Conservation (phyloP, 129 eudicot species). For the Flaveria ramosissima region DNA sequence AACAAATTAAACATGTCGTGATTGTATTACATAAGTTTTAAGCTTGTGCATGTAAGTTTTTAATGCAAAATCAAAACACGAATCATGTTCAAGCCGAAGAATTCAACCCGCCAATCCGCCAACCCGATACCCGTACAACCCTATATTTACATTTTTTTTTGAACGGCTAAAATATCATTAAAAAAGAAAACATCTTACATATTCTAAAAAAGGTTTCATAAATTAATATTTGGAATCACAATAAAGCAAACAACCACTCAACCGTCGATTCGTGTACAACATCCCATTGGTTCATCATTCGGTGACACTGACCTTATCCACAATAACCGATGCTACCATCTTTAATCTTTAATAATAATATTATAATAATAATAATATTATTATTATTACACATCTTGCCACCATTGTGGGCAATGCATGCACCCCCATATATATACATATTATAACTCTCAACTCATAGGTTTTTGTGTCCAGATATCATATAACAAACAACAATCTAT, state of each 20-base stretch:
- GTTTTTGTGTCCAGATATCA: constrained; percentile 29
- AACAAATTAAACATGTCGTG: too few species aligned
- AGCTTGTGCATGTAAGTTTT: too few species aligned
- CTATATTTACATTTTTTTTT: too few species aligned
- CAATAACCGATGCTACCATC: constrained; percentile 25
- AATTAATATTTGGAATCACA: not conserved
- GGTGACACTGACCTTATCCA: constrained; percentile 44
- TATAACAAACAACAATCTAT: constrained; percentile 13
- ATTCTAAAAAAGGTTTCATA: too few species aligned
- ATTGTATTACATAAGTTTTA: too few species aligned
- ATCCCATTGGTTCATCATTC: constrained; percentile 36
- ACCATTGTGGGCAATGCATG: constrained; percentile 36
- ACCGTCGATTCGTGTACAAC: constrained; percentile 29
- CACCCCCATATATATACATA: constrained; percentile 20
- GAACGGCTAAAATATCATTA: too few species aligned
- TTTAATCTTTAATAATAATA: not conserved
- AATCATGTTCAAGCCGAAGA: too few species aligned
- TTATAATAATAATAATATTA: too few species aligned
- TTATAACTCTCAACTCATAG: not conserved
- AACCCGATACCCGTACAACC: too few species aligned
- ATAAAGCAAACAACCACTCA: not conserved
- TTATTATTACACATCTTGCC: constrained; percentile 12
- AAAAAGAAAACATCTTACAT: too few species aligned
- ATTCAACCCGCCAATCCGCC: too few species aligned
- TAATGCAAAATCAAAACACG: too few species aligned